Conservation (phyloP, 768 basidiomycete species). For the Trametes cingulata region DNA sequence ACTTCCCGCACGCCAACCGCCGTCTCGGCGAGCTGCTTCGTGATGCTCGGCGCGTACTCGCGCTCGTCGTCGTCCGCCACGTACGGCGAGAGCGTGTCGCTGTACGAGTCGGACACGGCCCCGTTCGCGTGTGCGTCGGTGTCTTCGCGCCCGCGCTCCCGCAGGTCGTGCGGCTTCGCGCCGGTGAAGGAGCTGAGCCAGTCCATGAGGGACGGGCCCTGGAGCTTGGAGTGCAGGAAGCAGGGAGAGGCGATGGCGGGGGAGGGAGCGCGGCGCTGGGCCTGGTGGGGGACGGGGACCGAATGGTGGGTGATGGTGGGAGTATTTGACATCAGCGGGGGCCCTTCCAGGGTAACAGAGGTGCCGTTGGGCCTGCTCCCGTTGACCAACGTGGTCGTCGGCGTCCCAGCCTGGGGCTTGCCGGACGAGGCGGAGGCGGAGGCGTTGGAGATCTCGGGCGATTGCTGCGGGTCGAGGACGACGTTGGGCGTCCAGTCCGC, state of each 20-base stretch:
- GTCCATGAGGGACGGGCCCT: conserved; percentile 77
- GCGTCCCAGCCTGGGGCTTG: background rate
- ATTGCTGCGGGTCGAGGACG: conserved; percentile 39
- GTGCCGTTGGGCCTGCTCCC: conserved; percentile 22
- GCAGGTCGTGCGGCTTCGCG: conserved; percentile 17
- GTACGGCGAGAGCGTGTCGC: conserved; percentile 21
- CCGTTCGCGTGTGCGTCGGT: conserved; percentile 27
- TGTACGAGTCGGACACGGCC: conserved; percentile 24
- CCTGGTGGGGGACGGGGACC: conserved; percentile 3
- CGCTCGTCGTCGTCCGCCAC: conserved; percentile 56
- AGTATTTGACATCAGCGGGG: conserved; percentile 8
- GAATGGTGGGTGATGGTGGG: conserved; percentile 23
- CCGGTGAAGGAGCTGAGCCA: conserved; percentile 47
- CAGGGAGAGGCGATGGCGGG: conserved; percentile 64
- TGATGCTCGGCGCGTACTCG: conserved; percentile 75
- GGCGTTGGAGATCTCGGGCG: conserved; percentile 26
- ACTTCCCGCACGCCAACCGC: conserved; percentile 97
- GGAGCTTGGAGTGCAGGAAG: conserved; percentile 91
- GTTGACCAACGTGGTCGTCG: conserved; percentile 13
- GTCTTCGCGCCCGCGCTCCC: conserved; percentile 15
- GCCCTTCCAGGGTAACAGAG: conserved; percentile 12
- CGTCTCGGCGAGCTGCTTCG: conserved; percentile 92
- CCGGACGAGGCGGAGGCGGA: no score
- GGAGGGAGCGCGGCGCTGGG: conserved; percentile 18
- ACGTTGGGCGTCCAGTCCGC: conserved; percentile 38